phyloP scores from a whole-genome alignment of 192 early-diverging fungal species.

The Haplosporangium gracile region DNA sequence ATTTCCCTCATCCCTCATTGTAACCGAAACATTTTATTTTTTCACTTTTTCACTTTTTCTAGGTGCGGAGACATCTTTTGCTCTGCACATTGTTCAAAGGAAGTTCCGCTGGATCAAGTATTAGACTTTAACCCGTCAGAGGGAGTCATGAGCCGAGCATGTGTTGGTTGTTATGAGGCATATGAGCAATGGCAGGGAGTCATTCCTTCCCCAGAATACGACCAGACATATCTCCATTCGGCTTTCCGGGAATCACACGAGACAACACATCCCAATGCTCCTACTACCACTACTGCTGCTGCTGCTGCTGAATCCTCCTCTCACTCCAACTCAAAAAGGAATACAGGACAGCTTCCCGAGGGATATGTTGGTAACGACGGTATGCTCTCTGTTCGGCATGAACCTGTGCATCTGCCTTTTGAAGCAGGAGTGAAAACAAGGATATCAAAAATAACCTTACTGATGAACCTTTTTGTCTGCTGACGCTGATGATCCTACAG shows the following conservation, averaged over 20 bases:
- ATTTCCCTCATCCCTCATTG: neutral
- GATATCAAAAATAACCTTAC: too few relatives aligned
- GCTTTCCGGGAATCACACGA: conserved; percentile 2
- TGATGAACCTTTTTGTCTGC: neutral
- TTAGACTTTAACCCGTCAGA: conserved; percentile 45
- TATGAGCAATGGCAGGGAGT: conserved; percentile 47
- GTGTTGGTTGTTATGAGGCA: conserved; percentile 45
- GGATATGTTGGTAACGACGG: conserved; percentile 23
- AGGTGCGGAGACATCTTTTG: conserved; percentile 54
- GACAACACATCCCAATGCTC: neutral
- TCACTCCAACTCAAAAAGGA: conserved; percentile 14
- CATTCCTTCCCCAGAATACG: conserved; percentile 15
- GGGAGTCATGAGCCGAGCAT: conserved; percentile 37
- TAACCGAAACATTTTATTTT: neutral
- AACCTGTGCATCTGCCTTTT: neutral
- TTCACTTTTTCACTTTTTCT: neutral
- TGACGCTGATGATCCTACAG: neutral
- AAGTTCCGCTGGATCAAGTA: conserved; percentile 37
- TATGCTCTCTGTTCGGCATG: neutral
- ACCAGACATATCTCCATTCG: neutral
- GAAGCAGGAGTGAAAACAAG: neutral
- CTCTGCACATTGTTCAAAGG: conserved; percentile 47
- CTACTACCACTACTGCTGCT: neutral
- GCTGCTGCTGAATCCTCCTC: neutral
- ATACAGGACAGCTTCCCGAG: conserved; percentile 41